Conservation (phyloP, 2,329 filamentous ascomycete species). For the Paraconiothyrium sp. region DNA sequence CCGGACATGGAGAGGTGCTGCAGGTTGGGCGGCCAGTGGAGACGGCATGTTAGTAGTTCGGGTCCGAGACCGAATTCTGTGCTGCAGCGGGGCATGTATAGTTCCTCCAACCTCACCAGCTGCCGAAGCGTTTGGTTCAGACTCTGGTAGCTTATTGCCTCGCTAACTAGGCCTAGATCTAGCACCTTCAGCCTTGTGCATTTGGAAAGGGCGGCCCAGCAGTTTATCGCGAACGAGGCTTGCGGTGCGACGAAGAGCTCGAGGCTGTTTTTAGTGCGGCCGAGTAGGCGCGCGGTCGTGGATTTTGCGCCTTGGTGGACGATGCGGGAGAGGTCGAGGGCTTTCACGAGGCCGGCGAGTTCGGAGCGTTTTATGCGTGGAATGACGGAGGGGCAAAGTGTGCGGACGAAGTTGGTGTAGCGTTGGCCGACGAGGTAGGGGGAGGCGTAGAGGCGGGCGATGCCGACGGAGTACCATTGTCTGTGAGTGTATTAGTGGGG, state of each 20-base stretch:
- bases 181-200: conserved; percentile 60
- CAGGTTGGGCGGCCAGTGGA: conserved; percentile 56
- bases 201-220: conserved; percentile 66
- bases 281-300: conserved; percentile 65
- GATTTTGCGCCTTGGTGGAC: conserved; percentile 69
- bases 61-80: conserved; percentile 37
- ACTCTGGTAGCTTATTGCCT: conserved; percentile 58
- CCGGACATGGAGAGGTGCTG: conserved; percentile 55
- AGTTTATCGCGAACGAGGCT: conserved; percentile 66
- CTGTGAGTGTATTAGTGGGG: conserved; percentile 32
- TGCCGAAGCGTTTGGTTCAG: conserved; percentile 62
- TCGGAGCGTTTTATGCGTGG: conserved; percentile 60
- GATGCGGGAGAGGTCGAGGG: conserved; percentile 63
- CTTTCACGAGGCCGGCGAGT: conserved; percentile 60
- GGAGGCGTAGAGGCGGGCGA: conserved; percentile 61
- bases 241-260: conserved; percentile 67
- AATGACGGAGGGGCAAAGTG: conserved; percentile 63
- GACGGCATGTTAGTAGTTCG: conserved; percentile 30
- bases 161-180: conserved; percentile 63
- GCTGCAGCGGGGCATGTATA: conserved; percentile 57
- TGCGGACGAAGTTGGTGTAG: conserved; percentile 63
- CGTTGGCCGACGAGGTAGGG: conserved; percentile 63
- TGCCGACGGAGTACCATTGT: conserved; percentile 66
- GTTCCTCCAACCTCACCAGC: conserved; percentile 54
- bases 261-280: conserved; percentile 62